Percentiles rank a stretch among this genome's conserved stretches.
Evolutionary conservation across 139 green algal genomes (phyloP).

Genomic region (Closterium sp.): DNA sequence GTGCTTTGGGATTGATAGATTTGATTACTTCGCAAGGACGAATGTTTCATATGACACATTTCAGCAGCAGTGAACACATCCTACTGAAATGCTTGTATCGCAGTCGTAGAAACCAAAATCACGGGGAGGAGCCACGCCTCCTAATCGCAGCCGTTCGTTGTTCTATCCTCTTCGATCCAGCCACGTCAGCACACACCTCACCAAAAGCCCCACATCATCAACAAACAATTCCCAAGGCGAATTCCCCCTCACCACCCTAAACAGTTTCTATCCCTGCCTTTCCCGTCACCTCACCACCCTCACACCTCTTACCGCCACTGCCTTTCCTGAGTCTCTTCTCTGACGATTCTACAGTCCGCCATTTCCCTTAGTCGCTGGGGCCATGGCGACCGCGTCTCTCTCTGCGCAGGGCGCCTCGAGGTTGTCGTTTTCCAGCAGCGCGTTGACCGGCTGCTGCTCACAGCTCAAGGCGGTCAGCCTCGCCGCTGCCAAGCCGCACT

Average conservation of each 20-base stretch:
- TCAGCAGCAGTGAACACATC: neutral
- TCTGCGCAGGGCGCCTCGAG: neutral
- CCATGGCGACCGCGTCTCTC: neutral
- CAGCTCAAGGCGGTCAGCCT: neutral
- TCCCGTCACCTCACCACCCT: neutral
- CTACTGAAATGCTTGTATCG: too few species aligned
- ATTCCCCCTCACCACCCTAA: neutral
- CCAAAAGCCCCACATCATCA: neutral
- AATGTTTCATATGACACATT: too few species aligned
- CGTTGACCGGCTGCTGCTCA: neutral
- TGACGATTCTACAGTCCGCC: neutral
- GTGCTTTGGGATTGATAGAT: too few species aligned
- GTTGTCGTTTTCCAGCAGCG: neutral
- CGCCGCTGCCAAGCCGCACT: neutral
- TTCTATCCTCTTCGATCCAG: neutral
- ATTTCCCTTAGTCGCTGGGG: neutral
- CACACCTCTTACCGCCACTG: neutral
- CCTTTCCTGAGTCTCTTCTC: neutral
- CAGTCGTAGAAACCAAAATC: neutral
- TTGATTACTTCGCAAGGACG: too few species aligned
- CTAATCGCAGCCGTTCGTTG: neutral
- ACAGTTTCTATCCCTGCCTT: neutral
- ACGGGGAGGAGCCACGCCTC: neutral
- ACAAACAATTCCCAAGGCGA: neutral
- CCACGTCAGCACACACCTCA: neutral